These are phyloP conservation scores for Lachnellula arida DNA, from an alignment of 2,329 filamentous ascomycete genomes.

Conservation along the genomic window DNA sequence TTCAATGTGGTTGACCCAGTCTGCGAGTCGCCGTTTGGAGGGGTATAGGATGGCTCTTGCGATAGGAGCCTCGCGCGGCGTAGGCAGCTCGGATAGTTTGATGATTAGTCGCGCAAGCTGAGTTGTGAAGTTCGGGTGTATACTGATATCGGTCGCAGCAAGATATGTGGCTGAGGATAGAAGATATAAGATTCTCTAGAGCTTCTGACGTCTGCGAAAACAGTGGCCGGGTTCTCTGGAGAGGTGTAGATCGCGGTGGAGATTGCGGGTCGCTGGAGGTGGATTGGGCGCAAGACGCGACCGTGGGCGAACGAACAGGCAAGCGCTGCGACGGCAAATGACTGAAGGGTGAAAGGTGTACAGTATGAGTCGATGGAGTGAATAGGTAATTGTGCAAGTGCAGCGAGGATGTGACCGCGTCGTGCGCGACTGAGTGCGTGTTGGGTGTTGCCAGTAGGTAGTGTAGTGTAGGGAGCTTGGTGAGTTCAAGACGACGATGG, in stretches of 20 bases:
- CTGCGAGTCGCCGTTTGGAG: constrained; percentile 15
- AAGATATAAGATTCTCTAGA: neutral
- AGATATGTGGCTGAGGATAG: neutral
- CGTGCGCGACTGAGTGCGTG: constrained; percentile 16
- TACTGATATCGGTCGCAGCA: neutral
- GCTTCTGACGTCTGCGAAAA: constrained; percentile 4
- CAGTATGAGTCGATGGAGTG: constrained; percentile 1
- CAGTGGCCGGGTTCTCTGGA: neutral
- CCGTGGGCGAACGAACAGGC: constrained; percentile 14
- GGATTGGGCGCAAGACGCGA: constrained; percentile 24
- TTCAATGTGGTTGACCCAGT: constrained; percentile 11
- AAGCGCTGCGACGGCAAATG: constrained; percentile 11
- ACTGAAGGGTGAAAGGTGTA: constrained; percentile 1
- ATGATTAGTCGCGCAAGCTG: constrained; percentile 14
- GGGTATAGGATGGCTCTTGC: constrained; percentile 7
- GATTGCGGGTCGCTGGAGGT: constrained; percentile 5
- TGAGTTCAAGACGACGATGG: neutral
- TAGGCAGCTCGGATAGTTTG: constrained; percentile 10
- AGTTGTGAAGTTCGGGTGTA: neutral
- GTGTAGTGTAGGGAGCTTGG: neutral
- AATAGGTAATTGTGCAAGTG: neutral
- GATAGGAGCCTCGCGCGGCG: constrained; percentile 6
- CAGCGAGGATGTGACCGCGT: constrained; percentile 10
- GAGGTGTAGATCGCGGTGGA: neutral
- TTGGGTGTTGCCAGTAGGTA: constrained; percentile 14